Evolutionary conservation across 2,329 filamentous ascomycete genomes (phyloP).

Genomic region (Aspergillus eucalypticola): DNA sequence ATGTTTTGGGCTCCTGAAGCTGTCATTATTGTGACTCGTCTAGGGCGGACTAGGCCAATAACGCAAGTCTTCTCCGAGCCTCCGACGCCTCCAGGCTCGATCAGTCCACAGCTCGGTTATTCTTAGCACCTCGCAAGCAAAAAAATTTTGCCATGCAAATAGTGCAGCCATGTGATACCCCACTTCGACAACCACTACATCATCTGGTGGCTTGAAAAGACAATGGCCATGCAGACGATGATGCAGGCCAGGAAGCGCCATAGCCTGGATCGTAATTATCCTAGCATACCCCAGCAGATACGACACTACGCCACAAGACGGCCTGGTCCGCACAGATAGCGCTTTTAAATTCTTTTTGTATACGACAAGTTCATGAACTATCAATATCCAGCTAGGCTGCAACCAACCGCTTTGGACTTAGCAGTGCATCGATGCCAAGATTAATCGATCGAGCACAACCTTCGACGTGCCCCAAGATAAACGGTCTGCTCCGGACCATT

Average conservation of each 20-base stretch:
- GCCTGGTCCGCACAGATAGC: background rate
- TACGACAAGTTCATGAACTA: too few relatives aligned
- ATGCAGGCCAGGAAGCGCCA: constrained; percentile 1
- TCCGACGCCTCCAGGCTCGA: background rate
- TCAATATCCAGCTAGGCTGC: too few relatives aligned
- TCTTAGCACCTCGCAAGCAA: background rate
- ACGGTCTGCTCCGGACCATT: too few relatives aligned
- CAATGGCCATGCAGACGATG: background rate
- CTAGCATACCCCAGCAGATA: background rate
- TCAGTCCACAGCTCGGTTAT: constrained; percentile 2
- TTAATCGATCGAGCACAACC: too few relatives aligned
- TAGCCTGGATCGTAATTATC: background rate
- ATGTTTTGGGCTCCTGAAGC: constrained; percentile 2
- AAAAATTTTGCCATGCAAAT: constrained; percentile 4
- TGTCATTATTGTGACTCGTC: constrained; percentile 1
- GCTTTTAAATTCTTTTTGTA: too few relatives aligned
- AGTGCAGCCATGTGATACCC: constrained; percentile 11
- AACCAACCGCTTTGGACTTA: too few relatives aligned
- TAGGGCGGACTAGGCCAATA: constrained; percentile 1
- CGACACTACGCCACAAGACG: background rate
- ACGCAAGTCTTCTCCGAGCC: background rate
- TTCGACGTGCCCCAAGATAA: too few relatives aligned
- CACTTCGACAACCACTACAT: constrained; percentile 1
- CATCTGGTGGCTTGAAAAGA: constrained; percentile 1
- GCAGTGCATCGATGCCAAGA: too few relatives aligned